These are phyloP conservation scores for Aegilops sharonensis DNA, from an alignment of 176 grass and related monocot genomes.

Conservation along the genomic window DNA sequence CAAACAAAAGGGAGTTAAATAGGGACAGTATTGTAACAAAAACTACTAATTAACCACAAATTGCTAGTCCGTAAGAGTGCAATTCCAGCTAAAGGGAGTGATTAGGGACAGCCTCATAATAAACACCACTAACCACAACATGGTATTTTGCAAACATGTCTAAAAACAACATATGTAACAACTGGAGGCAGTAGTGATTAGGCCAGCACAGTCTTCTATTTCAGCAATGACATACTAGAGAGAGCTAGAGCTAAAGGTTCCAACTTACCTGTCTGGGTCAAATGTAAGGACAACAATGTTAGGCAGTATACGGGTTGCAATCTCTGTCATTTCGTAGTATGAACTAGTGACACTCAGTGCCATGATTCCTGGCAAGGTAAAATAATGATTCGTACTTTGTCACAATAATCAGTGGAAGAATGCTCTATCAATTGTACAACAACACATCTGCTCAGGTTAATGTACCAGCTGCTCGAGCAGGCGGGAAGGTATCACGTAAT, in stretches of 20 bases:
- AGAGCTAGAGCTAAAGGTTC: background rate
- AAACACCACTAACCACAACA: background rate
- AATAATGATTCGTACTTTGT: constrained; percentile 22
- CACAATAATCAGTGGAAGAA: constrained; percentile 2
- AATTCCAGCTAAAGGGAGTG: background rate
- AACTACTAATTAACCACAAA: too few relatives aligned
- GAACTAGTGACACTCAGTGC: constrained; percentile 88
- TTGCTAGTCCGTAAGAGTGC: background rate
- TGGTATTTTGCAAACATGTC: background rate
- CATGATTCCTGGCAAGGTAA: constrained; percentile 80
- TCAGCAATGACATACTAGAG: constrained; percentile 22
- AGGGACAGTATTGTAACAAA: background rate
- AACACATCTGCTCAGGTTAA: constrained; percentile 31
- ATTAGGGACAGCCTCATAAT: background rate
- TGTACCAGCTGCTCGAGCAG: constrained; percentile 93
- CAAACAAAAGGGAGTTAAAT: background rate
- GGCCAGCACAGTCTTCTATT: background rate
- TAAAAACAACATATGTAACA: background rate
- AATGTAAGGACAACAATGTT: constrained; percentile 90
- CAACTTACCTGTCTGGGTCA: constrained; percentile 84
- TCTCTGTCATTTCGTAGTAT: constrained; percentile 97
- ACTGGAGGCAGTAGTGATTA: background rate
- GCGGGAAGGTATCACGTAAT: constrained; percentile 91
- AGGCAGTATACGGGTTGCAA: constrained; percentile 93
- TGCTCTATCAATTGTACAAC: background rate